Evolutionary conservation across 2,329 filamentous ascomycete species (phyloP).

Genomic region (Colletotrichum somersetense): DNA sequence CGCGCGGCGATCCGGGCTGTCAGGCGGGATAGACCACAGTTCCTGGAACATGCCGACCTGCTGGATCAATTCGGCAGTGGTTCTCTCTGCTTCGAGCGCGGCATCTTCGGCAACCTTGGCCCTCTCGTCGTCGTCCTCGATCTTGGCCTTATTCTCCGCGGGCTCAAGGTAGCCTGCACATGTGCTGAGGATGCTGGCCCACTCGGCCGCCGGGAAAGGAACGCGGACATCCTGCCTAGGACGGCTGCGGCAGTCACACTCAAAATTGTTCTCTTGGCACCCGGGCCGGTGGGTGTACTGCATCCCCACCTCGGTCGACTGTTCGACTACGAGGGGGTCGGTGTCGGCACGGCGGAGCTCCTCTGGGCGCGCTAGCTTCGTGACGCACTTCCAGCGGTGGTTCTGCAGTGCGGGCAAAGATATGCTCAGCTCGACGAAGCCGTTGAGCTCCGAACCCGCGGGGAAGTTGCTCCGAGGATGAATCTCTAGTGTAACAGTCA

Average conservation of each 20-base stretch:
- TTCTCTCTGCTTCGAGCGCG: conserved; percentile 43
- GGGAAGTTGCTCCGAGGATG: conserved; percentile 70
- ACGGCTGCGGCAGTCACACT: conserved; percentile 65
- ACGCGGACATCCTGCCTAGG: conserved; percentile 65
- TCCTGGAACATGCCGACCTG: conserved; percentile 77
- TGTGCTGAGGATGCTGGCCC: conserved; percentile 70
- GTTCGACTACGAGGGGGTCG: conserved; percentile 58
- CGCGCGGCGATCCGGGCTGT: conserved; percentile 49
- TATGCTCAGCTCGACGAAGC: conserved; percentile 70
- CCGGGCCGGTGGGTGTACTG: conserved; percentile 62
- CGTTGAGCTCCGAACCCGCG: conserved; percentile 69
- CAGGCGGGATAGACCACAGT: conserved; percentile 68
- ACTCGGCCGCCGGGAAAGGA: conserved; percentile 69
- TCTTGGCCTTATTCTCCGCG: conserved; percentile 42
- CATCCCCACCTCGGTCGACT: conserved; percentile 64
- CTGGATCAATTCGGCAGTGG: conserved; percentile 64
- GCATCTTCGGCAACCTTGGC: conserved; percentile 43
- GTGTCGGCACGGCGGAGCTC: conserved; percentile 62
- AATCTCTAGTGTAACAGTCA: conserved; percentile 71
- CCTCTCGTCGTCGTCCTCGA: conserved; percentile 44
- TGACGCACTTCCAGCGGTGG: conserved; percentile 72
- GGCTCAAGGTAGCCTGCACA: conserved; percentile 62
- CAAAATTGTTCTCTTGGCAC: conserved; percentile 61
- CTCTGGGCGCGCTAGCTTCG: conserved; percentile 67
- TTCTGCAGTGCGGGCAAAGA: conserved; percentile 65